Percentiles rank a stretch among this genome's conserved stretches.
These are phyloP conservation scores for Immersiella caudata DNA, from an alignment of 495 filamentous ascomycete species.

Conservation along the genomic window DNA sequence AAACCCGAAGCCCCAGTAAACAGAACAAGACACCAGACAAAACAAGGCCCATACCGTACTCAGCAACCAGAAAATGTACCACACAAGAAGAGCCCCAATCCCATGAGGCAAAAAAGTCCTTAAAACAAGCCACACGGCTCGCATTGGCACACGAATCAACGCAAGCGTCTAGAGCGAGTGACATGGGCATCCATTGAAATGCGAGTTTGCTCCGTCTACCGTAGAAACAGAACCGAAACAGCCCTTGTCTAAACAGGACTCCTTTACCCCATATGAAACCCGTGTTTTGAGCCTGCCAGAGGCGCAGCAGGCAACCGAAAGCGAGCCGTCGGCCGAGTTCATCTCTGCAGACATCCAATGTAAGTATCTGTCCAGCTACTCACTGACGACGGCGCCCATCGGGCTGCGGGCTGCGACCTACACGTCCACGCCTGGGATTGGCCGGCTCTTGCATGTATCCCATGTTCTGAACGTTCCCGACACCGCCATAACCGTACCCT, in stretches of 20 bases:
- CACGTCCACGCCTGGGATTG: constrained; percentile 55
- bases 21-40: neutral
- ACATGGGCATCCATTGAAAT: neutral
- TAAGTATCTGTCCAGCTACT: constrained; percentile 21
- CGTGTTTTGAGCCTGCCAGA: neutral
- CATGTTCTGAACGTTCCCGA: constrained; percentile 42
- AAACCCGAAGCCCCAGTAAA: neutral
- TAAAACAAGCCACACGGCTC: neutral
- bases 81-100: neutral
- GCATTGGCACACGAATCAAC: neutral
- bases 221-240: neutral
- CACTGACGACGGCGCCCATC: constrained; percentile 25
- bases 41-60: neutral
- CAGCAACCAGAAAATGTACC: neutral
- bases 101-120: neutral
- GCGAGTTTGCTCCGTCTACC: neutral
- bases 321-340: constrained; percentile 1
- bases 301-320: neutral
- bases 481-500: constrained; percentile 49
- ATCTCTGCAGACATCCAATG: constrained; percentile 21
- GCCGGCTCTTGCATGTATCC: constrained; percentile 53
- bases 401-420: constrained; percentile 47
- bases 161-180: neutral
- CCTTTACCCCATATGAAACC: neutral
- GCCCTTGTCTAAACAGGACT: neutral